Evolutionary conservation across 139 green algal species (phyloP).

Genomic region (Chlorella sp.): DNA sequence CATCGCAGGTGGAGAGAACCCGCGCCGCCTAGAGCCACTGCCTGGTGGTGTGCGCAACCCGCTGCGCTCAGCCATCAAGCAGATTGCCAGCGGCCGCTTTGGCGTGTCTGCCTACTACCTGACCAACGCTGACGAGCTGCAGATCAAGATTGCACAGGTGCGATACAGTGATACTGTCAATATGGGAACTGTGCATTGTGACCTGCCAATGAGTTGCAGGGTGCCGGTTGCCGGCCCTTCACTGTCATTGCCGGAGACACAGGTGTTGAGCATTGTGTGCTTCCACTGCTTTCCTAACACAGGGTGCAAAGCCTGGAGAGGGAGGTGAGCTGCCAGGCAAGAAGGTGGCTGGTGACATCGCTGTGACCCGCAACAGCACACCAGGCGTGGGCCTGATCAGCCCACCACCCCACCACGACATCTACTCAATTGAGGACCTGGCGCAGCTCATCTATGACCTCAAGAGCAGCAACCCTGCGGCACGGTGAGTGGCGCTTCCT

Average conservation of each 20-base stretch:
- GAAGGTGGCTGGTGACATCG: conserved; percentile 86
- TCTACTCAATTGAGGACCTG: conserved; percentile 99
- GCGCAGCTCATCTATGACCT: conserved; percentile 97
- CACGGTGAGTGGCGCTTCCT: too few species aligned
- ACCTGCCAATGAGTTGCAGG: not conserved
- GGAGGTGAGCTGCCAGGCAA: conserved; percentile 88
- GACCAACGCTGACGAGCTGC: conserved; percentile 94
- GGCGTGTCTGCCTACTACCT: conserved; percentile 97
- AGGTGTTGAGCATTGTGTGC: not conserved
- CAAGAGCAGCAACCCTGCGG: conserved; percentile 68
- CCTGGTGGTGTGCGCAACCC: not conserved
- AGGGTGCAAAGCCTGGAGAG: conserved; percentile 66
- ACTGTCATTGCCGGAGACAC: too few species aligned
- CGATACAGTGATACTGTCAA: too few species aligned
- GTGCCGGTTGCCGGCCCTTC: too few species aligned
- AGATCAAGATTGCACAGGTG: conserved; percentile 88
- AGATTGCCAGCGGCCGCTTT: conserved; percentile 92
- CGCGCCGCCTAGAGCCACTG: conserved; percentile 47
- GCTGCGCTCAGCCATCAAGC: conserved; percentile 77
- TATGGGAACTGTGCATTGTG: too few species aligned
- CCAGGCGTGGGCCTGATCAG: conserved; percentile 95
- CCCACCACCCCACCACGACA: conserved; percentile 98
- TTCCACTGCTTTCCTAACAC: too few species aligned
- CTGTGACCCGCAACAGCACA: conserved; percentile 78
- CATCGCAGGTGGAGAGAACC: conserved; percentile 93